Base-by-base conservation (phyloP, 2,329 filamentous ascomycete species). In the Aspergillus fumigatiaffinis region DNA sequence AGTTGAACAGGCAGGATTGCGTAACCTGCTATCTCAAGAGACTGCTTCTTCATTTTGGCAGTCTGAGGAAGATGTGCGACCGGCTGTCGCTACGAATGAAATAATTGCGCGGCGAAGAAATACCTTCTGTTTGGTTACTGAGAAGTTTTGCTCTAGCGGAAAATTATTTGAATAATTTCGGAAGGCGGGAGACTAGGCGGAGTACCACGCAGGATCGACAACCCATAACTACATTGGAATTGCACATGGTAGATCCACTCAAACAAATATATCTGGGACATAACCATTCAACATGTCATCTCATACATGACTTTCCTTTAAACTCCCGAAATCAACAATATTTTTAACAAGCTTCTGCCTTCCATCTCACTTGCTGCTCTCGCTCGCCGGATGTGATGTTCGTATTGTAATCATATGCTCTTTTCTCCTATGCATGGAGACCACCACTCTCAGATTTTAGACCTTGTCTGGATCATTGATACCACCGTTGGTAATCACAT, bases 401-500 rank as follows among this genome's bases (percentile, higher is more conserved):
- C 14, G 5, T 7, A 38, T 17, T 38, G 32, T 17, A 38, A 17
- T 38, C 14, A 14, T 38, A 38, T 38, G 14, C 14, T 38, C 5
- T 7, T 38, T 17, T 38, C 5, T 38, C 5, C 6, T 17, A 17
- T 17, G 14, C 32, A 38, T 38, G 14, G 32, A 38, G 32, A 7
- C 23, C 9, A 14, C 20, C 12, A 9, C 21, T 42, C 25, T 49
- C 21, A 48, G 29, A 38, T 17, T 47, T 32, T 38, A 57, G 28
- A 53, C 76, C 71, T 87, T 87, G 63, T 88, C 86, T 1, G 85
- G 82, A 68, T 89, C 86, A 57, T 82, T 86, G 72, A 89, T 88
- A 35, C 86, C 86, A 32, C 86, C 87, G 60, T 82, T 86, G 28
- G 85, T 88, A 64, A 89, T 89, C 61, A 89, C 80, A 71, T 89